Evolutionary conservation across 2,329 filamentous ascomycete genomes (phyloP).

Genomic region (Colletotrichum lupini): DNA sequence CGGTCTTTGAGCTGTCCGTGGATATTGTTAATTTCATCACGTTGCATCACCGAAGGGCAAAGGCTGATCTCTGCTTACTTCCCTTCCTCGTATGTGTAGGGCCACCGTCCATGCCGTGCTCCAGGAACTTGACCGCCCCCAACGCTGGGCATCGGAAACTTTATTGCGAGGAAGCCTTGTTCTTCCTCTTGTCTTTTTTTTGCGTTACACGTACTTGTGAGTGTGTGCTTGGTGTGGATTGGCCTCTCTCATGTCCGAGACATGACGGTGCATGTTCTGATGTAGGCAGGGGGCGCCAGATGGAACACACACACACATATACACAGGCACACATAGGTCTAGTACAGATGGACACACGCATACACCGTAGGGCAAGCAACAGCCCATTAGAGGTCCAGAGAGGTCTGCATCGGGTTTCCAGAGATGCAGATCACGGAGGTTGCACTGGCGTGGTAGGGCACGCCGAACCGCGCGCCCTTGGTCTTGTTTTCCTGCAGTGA

Average conservation of each 20-base stretch:
- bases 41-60: background rate
- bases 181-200: background rate
- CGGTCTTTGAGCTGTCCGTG: background rate
- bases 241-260: background rate
- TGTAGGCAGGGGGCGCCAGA: slow-evolving; percentile 4
- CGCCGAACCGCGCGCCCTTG: background rate
- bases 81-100: background rate
- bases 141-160: background rate
- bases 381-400: background rate
- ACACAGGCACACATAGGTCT: background rate
- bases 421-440: slow-evolving; percentile 8
- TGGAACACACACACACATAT: background rate
- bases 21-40: background rate
- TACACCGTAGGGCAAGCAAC: background rate
- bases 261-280: background rate
- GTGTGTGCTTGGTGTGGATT: background rate
- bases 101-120: background rate
- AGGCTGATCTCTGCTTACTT: background rate
- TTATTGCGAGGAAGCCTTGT: background rate
- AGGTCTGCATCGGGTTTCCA: background rate
- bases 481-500: background rate
- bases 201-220: background rate
- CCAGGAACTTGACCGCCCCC: background rate
- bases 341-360: background rate
- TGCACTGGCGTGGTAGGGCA: background rate